phyloP scores from a whole-genome alignment of 345 rosid species.

The Carallia brachiata region DNA sequence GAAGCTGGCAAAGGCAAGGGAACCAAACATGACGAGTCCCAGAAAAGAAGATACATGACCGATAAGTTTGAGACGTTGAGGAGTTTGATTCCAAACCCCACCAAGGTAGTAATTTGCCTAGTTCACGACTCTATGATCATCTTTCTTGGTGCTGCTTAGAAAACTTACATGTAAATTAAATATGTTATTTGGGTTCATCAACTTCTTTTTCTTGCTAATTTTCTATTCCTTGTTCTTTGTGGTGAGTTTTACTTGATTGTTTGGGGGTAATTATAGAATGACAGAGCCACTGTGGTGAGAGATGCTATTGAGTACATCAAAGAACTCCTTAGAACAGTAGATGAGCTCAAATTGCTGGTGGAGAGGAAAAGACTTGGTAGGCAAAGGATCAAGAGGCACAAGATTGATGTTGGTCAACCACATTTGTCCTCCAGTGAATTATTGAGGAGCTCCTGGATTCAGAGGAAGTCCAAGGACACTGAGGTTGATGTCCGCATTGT shows the following conservation, averaged over 20 bases:
- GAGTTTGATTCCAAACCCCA: constrained; percentile 64
- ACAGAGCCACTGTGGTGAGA: constrained; percentile 80
- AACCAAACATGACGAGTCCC: constrained; percentile 65
- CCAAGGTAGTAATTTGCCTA: constrained; percentile 44
- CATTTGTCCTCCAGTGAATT: constrained; percentile 48
- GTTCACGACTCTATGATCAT: neutral
- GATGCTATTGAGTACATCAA: constrained; percentile 77
- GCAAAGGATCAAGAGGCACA: constrained; percentile 46
- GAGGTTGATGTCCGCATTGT: constrained; percentile 86
- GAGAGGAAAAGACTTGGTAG: constrained; percentile 67
- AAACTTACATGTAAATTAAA: neutral
- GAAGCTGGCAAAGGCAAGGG: constrained; percentile 34
- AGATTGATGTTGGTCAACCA: constrained; percentile 38
- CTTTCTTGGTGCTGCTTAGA: neutral
- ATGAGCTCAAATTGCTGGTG: constrained; percentile 73
- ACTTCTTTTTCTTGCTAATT: neutral
- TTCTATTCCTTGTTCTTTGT: too few species aligned
- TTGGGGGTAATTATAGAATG: constrained; percentile 36
- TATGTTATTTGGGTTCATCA: neutral
- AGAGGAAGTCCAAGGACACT: constrained; percentile 78
- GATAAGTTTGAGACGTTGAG: constrained; percentile 53
- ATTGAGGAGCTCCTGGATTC: constrained; percentile 80
- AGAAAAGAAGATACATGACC: constrained; percentile 64
- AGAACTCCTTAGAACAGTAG: constrained; percentile 63
- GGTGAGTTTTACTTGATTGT: neutral